Evolutionary conservation across 768 basidiomycete species (phyloP).

Genomic region (Ramaria rubella): DNA sequence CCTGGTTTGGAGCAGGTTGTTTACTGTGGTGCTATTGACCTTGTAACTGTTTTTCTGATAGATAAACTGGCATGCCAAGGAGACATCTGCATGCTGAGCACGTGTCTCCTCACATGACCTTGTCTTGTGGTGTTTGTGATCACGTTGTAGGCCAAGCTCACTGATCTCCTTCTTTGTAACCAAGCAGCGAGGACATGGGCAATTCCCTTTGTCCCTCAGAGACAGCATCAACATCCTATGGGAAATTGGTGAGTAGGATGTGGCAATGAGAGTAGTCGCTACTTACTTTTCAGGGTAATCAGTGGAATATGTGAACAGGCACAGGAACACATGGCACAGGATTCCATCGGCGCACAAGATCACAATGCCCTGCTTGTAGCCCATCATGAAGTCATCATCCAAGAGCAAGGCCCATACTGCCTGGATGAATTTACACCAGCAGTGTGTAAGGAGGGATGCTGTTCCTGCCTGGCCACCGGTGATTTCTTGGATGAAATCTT

Average conservation of each 20-base stretch:
- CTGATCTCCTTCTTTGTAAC: slow-evolving; percentile 24
- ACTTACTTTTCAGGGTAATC: slow-evolving; percentile 34
- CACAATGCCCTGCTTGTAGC: slow-evolving; percentile 22
- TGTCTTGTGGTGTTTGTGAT: slow-evolving; percentile 6
- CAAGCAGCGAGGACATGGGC: slow-evolving; percentile 35
- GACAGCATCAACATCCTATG: slow-evolving; percentile 30
- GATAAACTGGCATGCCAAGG: slow-evolving; percentile 18
- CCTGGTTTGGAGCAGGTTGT: slow-evolving; percentile 20
- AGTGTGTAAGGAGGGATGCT: slow-evolving; percentile 15
- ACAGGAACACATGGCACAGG: slow-evolving; percentile 18
- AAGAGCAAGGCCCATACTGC: slow-evolving; percentile 22
- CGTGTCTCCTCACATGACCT: slow-evolving; percentile 14
- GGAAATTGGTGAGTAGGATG: background rate
- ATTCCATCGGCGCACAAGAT: slow-evolving; percentile 24
- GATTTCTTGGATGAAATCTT: slow-evolving; percentile 20
- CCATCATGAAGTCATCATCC: slow-evolving; percentile 19
- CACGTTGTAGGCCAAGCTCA: slow-evolving; percentile 22
- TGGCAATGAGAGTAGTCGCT: background rate
- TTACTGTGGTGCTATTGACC: slow-evolving; percentile 23
- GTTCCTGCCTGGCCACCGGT: slow-evolving; percentile 1
- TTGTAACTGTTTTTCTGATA: slow-evolving; percentile 20
- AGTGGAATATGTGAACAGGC: slow-evolving; percentile 25
- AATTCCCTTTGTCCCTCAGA: slow-evolving; percentile 33
- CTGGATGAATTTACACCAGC: slow-evolving; percentile 26
- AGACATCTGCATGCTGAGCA: slow-evolving; percentile 8